These are phyloP conservation scores for Strobilomyces echinocephalus DNA, from an alignment of 768 basidiomycete genomes.

Conservation along the genomic window DNA sequence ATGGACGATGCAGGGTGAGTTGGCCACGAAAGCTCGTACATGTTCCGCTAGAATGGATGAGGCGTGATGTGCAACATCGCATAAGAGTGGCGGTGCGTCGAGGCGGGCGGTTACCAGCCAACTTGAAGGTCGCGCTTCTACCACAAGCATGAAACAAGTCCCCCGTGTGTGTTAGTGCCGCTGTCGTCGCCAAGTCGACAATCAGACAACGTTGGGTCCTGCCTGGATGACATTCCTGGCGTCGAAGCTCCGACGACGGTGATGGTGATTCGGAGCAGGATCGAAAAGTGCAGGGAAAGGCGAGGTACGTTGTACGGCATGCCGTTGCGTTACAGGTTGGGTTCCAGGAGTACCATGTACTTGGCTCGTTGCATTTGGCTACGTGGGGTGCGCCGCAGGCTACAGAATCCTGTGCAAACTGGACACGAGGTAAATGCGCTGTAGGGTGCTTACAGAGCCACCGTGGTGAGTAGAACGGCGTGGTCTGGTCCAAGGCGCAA, in stretches of 20 bases:
- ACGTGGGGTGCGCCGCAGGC: neutral
- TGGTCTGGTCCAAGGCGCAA: slow-evolving; percentile 5
- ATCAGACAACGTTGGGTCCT: neutral
- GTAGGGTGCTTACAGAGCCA: neutral
- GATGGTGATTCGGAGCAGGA: slow-evolving; percentile 2
- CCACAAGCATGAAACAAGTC: slow-evolving; percentile 1
- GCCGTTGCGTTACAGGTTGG: neutral
- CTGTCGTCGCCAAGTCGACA: slow-evolving; percentile 7
- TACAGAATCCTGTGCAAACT: neutral
- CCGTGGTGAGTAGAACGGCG: neutral
- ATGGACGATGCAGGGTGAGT: neutral
- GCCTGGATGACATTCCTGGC: neutral
- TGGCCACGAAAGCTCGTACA: neutral
- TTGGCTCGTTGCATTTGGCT: slow-evolving; percentile 1
- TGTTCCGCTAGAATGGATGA: neutral
- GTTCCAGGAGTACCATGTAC: neutral
- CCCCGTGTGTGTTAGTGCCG: neutral
- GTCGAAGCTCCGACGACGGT: slow-evolving; percentile 1
- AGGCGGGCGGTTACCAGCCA: neutral
- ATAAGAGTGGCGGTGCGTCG: neutral
- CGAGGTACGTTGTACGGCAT: neutral
- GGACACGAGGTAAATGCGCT: slow-evolving; percentile 12
- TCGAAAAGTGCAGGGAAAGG: slow-evolving; percentile 11
- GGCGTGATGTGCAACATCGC: neutral
- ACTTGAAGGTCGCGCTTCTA: neutral